A percentile compares a stretch with the other conserved stretches of the same genome.
Evolutionary conservation across 148 eudicot genomes (phyloP).

Genomic region (Limonium bicolor): DNA sequence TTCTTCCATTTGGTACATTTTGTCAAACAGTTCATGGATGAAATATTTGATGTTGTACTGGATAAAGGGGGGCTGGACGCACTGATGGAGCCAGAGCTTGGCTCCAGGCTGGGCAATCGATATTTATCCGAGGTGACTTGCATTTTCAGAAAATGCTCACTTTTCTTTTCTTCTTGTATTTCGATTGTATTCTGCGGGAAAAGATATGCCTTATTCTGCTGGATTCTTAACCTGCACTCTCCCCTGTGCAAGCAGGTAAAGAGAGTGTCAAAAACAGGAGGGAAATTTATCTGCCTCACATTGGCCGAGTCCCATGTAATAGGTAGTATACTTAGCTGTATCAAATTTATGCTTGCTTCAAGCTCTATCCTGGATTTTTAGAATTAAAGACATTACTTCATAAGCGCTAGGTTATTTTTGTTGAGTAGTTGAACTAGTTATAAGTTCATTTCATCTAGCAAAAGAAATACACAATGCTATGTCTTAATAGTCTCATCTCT

Average conservation of each 20-base stretch:
- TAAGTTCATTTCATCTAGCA: neutral
- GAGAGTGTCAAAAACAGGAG: constrained; percentile 65
- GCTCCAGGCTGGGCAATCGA: constrained; percentile 54
- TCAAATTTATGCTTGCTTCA: neutral
- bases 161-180: too few relatives aligned
- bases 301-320: constrained; percentile 86
- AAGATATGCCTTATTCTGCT: too few relatives aligned
- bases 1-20: too few relatives aligned
- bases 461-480: too few relatives aligned
- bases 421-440: neutral
- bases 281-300: constrained; percentile 82
- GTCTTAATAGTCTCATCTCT: neutral
- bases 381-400: too few relatives aligned
- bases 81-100: constrained; percentile 88
- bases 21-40: constrained; percentile 69
- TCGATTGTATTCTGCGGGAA: constrained; percentile 86
- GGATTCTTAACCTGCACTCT: constrained; percentile 5
- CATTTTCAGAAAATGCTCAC: constrained; percentile 8
- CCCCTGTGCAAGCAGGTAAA: constrained; percentile 45
- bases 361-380: too few relatives aligned
- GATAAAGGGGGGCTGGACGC: constrained; percentile 98
- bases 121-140: constrained; percentile 77
- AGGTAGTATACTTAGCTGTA: constrained; percentile 34
- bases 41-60: constrained; percentile 49
- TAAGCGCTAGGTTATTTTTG: neutral